These are phyloP conservation scores for Fusarium equiseti DNA, from an alignment of 2,329 filamentous ascomycete species.

Conservation along the genomic window DNA sequence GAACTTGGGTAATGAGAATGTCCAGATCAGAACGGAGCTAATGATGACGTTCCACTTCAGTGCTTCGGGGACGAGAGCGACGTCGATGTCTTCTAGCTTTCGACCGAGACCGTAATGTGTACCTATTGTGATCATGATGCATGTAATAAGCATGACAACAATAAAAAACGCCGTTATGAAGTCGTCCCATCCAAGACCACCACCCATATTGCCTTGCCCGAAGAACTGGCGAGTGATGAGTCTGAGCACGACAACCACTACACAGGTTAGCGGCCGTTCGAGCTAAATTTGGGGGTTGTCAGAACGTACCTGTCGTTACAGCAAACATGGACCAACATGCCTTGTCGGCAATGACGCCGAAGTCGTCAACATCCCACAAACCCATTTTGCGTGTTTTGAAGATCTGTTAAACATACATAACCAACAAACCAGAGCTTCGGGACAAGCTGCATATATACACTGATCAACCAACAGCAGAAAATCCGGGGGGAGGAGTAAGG, in stretches of 20 bases:
- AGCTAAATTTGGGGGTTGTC: rapidly evolving
- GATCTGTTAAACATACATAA: neutral
- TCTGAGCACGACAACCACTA: slow-evolving; percentile 42
- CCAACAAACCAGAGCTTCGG: neutral
- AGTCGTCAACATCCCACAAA: slow-evolving; percentile 39
- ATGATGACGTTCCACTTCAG: slow-evolving; percentile 46
- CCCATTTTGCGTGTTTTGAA: slow-evolving; percentile 18
- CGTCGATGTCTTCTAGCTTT: slow-evolving; percentile 13
- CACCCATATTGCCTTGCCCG: slow-evolving; percentile 33
- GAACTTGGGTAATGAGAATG: slow-evolving; percentile 47
- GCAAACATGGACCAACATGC: slow-evolving; percentile 46
- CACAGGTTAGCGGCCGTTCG: neutral
- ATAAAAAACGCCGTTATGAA: slow-evolving; percentile 41
- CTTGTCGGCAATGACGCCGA: slow-evolving; percentile 41
- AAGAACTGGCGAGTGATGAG: slow-evolving; percentile 37
- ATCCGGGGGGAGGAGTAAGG: neutral
- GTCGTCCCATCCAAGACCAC: slow-evolving; percentile 44
- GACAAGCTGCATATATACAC: neutral
- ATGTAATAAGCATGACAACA: slow-evolving; percentile 39
- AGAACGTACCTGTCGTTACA: slow-evolving; percentile 26
- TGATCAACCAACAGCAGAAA: neutral
- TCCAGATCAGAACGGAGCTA: slow-evolving; percentile 45
- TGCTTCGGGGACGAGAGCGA: slow-evolving; percentile 18
- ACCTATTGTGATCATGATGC: slow-evolving; percentile 42
- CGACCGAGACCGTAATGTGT: slow-evolving; percentile 43